These are phyloP conservation scores for Chalaropsis ovoidea DNA, from an alignment of 2,329 filamentous ascomycete genomes.

Conservation along the genomic window DNA sequence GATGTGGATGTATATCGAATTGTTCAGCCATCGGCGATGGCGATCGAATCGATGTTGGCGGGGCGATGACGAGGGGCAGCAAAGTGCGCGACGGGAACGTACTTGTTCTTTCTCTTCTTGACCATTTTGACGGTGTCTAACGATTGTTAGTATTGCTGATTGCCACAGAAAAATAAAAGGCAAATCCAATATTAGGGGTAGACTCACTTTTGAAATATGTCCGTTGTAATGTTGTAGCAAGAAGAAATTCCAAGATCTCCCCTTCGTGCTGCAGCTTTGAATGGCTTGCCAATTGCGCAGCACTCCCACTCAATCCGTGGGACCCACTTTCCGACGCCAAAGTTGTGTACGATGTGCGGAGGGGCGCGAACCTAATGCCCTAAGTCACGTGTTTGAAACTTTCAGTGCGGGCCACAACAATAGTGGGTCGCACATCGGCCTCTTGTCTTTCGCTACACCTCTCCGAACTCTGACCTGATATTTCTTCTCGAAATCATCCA, in stretches of 20 bases:
- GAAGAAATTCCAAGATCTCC: conserved; percentile 18
- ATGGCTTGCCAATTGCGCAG: conserved; percentile 12
- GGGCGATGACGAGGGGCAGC: not conserved
- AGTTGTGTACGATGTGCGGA: conserved; percentile 21
- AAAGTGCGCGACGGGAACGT: conserved; percentile 31
- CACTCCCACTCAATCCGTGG: conserved; percentile 13
- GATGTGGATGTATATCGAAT: conserved; percentile 26
- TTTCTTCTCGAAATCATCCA: conserved; percentile 32
- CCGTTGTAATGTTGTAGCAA: conserved; percentile 24
- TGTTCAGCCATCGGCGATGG: not conserved
- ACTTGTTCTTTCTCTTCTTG: conserved; percentile 65
- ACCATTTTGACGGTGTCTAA: conserved; percentile 55
- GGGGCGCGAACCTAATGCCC: conserved; percentile 26
- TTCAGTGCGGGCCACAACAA: conserved; percentile 21
- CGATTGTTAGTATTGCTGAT: conserved; percentile 31
- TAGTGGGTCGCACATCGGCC: conserved; percentile 28
- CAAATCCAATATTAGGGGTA: conserved; percentile 25
- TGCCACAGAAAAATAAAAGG: conserved; percentile 26
- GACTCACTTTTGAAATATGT: conserved; percentile 25
- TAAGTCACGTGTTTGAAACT: conserved; percentile 23
- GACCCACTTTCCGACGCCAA: conserved; percentile 12
- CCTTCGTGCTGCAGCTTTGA: conserved; percentile 16
- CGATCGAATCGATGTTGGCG: not conserved
- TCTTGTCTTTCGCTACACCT: conserved; percentile 27
- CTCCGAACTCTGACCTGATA: conserved; percentile 1